Conservation (phyloP, 108 stramenopile species). For the Pseudonitzschia pungens region DNA sequence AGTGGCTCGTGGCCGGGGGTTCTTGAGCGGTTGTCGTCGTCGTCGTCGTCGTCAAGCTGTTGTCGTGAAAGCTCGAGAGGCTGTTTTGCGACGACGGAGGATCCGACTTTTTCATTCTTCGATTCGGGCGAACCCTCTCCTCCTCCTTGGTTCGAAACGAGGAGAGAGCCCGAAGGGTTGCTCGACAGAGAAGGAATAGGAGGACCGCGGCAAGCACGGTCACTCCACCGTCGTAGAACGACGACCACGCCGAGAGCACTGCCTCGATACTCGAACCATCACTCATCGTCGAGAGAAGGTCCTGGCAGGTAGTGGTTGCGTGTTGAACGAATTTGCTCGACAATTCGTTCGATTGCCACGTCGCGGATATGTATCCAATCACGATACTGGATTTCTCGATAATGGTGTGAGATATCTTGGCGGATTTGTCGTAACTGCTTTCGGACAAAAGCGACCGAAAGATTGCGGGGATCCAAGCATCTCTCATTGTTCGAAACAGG, state of each 20-base stretch:
- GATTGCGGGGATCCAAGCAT: not conserved
- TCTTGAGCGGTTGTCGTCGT: not conserved
- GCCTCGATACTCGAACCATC: not conserved
- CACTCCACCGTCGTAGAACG: conserved; percentile 12
- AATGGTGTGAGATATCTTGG: not conserved
- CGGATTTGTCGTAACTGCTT: not conserved
- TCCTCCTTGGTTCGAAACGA: not conserved
- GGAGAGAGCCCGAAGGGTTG: not conserved
- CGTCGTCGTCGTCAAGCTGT: not conserved
- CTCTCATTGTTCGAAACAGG: not conserved
- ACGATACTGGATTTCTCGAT: not conserved
- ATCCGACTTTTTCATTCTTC: not conserved
- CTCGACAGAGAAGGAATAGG: not conserved
- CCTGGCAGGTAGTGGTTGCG: not conserved
- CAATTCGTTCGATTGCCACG: not conserved
- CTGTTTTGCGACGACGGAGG: not conserved
- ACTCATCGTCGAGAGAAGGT: not conserved
- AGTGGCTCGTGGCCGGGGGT: not conserved
- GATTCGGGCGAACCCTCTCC: not conserved
- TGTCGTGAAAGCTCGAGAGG: not conserved
- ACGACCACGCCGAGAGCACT: conserved; percentile 12
- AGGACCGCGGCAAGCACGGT: not conserved
- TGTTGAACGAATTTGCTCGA: not conserved
- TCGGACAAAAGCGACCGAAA: not conserved
- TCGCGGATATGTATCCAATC: not conserved